phyloP scores from a whole-genome alignment of 768 basidiomycete species.

The Xerocomus potaroensis region DNA sequence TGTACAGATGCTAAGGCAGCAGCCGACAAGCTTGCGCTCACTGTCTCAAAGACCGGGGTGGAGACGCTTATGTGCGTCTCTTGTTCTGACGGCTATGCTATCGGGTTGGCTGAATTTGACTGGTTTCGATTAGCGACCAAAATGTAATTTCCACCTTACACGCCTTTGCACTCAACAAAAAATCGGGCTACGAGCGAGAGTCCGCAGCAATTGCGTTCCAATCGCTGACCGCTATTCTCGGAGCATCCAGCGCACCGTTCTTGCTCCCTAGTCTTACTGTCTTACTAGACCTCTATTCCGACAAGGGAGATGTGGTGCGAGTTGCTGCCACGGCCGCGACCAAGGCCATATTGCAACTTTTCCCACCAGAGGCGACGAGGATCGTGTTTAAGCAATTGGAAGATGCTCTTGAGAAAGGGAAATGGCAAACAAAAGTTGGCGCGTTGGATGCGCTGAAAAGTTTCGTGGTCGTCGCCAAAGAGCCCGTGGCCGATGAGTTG shows the following conservation, averaged over 20 bases:
- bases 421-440: slow-evolving; percentile 95
- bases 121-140: slow-evolving; percentile 44
- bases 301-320: slow-evolving; percentile 92
- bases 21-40: slow-evolving; percentile 73
- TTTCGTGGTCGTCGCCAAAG: slow-evolving; percentile 65
- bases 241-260: slow-evolving; percentile 65
- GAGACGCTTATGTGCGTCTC: slow-evolving; percentile 54
- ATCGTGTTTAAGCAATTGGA: slow-evolving; percentile 67
- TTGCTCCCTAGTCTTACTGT: slow-evolving; percentile 73
- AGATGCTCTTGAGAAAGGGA: slow-evolving; percentile 73
- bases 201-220: slow-evolving; percentile 79
- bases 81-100: slow-evolving; percentile 1
- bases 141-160: slow-evolving; percentile 63
- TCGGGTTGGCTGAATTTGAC: slow-evolving; percentile 16
- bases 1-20: slow-evolving; percentile 77
- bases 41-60: slow-evolving; percentile 60
- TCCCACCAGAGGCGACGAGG: slow-evolving; percentile 77
- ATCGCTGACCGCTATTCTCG: slow-evolving; percentile 66
- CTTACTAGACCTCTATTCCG: slow-evolving; percentile 82
- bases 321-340: slow-evolving; percentile 73
- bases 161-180: slow-evolving; percentile 72
- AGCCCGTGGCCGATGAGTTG: slow-evolving; percentile 78
- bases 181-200: slow-evolving; percentile 86
- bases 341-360: slow-evolving; percentile 79
- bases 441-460: slow-evolving; percentile 80